phyloP scores from a whole-genome alignment of 352 stramenopile genomes.

The Peronospora tabacina region DNA sequence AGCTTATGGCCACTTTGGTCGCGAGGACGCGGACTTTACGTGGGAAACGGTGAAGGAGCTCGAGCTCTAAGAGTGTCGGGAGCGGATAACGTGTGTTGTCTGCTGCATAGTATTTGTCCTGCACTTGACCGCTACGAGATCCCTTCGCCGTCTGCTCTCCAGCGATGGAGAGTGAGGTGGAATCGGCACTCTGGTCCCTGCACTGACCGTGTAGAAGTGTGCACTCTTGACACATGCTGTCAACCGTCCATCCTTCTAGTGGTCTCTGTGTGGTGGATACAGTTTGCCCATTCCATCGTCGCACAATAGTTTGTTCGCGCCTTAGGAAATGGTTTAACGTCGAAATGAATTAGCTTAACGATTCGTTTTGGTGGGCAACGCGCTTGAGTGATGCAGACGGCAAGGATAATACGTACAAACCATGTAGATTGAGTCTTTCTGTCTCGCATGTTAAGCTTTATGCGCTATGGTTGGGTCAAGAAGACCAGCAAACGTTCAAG shows the following conservation, averaged over 20 bases:
- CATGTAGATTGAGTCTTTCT: no score
- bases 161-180: conserved; percentile 25
- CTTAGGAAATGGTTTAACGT: conserved; percentile 23
- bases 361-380: conserved; percentile 1
- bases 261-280: conserved; percentile 13
- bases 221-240: conserved; percentile 36
- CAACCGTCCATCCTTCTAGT: conserved; percentile 36
- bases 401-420: no score
- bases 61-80: conserved; percentile 44
- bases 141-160: conserved; percentile 27
- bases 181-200: conserved; percentile 25
- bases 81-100: conserved; percentile 29
- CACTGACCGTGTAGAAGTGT: conserved; percentile 14
- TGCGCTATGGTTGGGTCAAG: no score
- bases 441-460: no score
- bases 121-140: conserved; percentile 22
- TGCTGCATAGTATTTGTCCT: conserved; percentile 37
- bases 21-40: conserved; percentile 97
- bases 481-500: no score
- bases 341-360: conserved; percentile 37
- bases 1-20: conserved; percentile 99
- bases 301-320: conserved; percentile 23
- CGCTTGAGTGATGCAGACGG: conserved; percentile 1
- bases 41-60: conserved; percentile 97
- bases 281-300: conserved; percentile 29